phyloP scores from a whole-genome alignment of 2,329 filamentous ascomycete species.

The Bipolaris gigantea region DNA sequence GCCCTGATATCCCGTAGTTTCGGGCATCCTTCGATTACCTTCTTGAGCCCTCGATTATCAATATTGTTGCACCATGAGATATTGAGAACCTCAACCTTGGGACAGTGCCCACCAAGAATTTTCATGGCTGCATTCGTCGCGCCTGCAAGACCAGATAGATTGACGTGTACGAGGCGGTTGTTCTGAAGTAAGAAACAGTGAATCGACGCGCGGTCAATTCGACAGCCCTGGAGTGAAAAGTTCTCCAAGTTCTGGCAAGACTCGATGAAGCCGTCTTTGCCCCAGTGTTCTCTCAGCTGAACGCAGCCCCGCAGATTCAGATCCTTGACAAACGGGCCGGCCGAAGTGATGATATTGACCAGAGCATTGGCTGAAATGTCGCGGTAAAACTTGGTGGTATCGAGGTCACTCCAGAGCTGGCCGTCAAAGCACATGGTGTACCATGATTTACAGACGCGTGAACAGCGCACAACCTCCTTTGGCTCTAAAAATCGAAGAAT shows the following conservation, averaged over 20 bases:
- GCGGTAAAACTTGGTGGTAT: conserved; percentile 81
- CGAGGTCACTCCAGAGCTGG: conserved; percentile 85
- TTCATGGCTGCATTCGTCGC: conserved; percentile 85
- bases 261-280: conserved; percentile 74
- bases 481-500: conserved; percentile 77
- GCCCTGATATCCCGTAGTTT: conserved; percentile 78
- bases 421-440: conserved; percentile 88
- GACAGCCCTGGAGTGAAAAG: conserved; percentile 85
- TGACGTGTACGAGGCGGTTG: conserved; percentile 76
- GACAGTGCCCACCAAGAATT: conserved; percentile 79
- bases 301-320: conserved; percentile 90
- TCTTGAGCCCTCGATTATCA: conserved; percentile 73
- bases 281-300: conserved; percentile 81
- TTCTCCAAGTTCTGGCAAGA: conserved; percentile 85
- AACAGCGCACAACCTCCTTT: conserved; percentile 77
- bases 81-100: conserved; percentile 80
- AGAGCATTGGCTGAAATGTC: conserved; percentile 83
- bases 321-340: conserved; percentile 87
- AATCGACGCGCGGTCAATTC: conserved; percentile 76
- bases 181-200: conserved; percentile 81
- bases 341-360: conserved; percentile 79
- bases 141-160: conserved; percentile 77
- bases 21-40: conserved; percentile 71
- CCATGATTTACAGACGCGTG: conserved; percentile 76
- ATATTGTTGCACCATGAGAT: conserved; percentile 92